phyloP scores from a whole-genome alignment of 768 basidiomycete species.

The Ramaria sp. region DNA sequence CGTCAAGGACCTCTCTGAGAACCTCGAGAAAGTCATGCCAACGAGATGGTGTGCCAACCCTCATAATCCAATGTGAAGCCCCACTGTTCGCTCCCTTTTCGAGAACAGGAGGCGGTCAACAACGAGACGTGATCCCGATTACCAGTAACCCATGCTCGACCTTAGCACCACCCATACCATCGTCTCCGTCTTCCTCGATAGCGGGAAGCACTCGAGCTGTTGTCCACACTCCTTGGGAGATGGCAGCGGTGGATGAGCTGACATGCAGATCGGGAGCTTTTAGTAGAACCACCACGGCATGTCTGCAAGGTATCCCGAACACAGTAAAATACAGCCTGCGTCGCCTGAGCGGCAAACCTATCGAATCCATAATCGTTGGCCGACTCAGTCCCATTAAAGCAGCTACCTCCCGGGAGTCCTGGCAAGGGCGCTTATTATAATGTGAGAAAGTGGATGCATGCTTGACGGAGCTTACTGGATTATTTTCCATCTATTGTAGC shows the following conservation, averaged over 20 bases:
- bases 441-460: too few relatives aligned
- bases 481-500: conserved; percentile 11
- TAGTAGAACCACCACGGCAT: conserved; percentile 42
- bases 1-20: conserved; percentile 35
- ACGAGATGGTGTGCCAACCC: conserved; percentile 52
- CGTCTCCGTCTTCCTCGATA: neutral
- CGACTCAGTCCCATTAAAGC: conserved; percentile 28
- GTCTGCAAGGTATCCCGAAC: conserved; percentile 90
- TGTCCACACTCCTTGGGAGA: neutral
- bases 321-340: conserved; percentile 90
- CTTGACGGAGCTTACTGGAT: conserved; percentile 6
- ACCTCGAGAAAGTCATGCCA: conserved; percentile 40
- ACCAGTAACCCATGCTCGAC: conserved; percentile 57
- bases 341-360: conserved; percentile 81
- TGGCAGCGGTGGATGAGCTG: neutral
- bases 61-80: conserved; percentile 85
- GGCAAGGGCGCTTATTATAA: neutral
- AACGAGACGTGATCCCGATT: conserved; percentile 76
- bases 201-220: neutral
- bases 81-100: conserved; percentile 97
- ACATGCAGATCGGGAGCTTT: neutral
- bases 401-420: conserved; percentile 34
- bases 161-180: neutral
- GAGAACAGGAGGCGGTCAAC: conserved; percentile 77
- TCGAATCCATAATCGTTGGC: too few relatives aligned